phyloP scores from a whole-genome alignment of 768 basidiomycete species.

The Boletus fagicola region DNA sequence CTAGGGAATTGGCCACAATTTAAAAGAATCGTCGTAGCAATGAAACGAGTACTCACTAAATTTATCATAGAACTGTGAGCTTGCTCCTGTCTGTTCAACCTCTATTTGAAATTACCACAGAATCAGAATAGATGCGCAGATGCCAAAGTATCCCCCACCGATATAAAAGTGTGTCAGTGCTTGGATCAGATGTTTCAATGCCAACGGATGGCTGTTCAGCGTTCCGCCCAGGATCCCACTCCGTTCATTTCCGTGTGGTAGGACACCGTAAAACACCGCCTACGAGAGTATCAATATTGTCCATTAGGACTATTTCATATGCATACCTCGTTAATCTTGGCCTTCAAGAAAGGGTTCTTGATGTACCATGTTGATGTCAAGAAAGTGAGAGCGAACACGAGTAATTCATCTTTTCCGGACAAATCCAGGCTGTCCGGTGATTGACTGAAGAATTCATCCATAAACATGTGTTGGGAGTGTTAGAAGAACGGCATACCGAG shows the following conservation, averaged over 20 bases:
- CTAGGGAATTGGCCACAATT: conserved; percentile 30
- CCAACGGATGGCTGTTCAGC: conserved; percentile 82
- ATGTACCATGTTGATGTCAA: conserved; percentile 94
- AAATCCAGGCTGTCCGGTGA: conserved; percentile 80
- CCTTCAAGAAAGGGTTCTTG: conserved; percentile 97
- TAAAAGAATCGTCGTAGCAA: conserved; percentile 3
- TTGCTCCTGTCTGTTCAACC: conserved; percentile 96
- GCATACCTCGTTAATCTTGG: conserved; percentile 88
- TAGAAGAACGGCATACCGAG: conserved; percentile 52
- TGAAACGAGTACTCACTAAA: conserved; percentile 62
- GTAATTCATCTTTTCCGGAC: conserved; percentile 80
- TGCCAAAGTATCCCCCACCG: conserved; percentile 46
- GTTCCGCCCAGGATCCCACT: conserved; percentile 75
- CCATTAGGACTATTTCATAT: neutral
- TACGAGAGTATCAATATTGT: conserved; percentile 28
- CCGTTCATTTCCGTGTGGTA: conserved; percentile 61
- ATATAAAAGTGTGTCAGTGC: conserved; percentile 94
- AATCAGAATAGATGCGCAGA: neutral
- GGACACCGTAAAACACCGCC: conserved; percentile 73
- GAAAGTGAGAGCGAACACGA: conserved; percentile 89
- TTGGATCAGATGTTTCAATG: conserved; percentile 85
- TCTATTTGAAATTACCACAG: conserved; percentile 46
- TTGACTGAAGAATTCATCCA: conserved; percentile 37
- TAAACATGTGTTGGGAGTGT: neutral
- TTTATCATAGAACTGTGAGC: conserved; percentile 98